Evolutionary conservation across 2,329 filamentous ascomycete genomes (phyloP), one percentile per base, ranked within the genome.

Genomic region (Pseudogymnoascus sp.): DNA sequence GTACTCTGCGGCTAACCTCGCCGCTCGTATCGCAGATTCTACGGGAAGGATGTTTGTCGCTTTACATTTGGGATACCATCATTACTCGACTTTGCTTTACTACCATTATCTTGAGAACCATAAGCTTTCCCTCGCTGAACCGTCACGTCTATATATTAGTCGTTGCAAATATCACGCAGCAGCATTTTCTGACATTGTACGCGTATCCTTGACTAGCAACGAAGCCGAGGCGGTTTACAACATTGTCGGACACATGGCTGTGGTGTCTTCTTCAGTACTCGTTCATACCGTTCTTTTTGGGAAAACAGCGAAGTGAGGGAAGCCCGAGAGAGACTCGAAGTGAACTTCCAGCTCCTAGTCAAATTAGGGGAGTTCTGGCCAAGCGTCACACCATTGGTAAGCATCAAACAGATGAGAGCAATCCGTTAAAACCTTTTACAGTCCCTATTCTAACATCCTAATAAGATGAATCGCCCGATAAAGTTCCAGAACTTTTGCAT

Each of bases 81-180:
- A 75, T 44, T 75, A 75, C 59, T 69, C 66, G 4, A 75, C 72
- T 6, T 64, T 75, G 0, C 64, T 75, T 0, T 75, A 71, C 31
- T 75, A 75, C 63, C 71, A 73, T 21, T 75, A 75, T 40, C 68
- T 75, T 3, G 74, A 75, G 36, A 70, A 70, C 11, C 68, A 71
- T 1, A 68, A 72, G 8, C 70, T 70, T 1, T 61, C 66, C 11
- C 14, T 14, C 4, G 34, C 34, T 37, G 34, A 18, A 16, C 31
- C 28, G 37, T 37, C 34, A 37, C 34, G 34, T 37, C 34, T 37
- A 37, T 37, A 37, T 4, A 37, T 37, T 37, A 37, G 11, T 11
- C 34, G 34, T 37, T 37, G 34, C 12, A 37, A 37, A 37, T 37
- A 37, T 37, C 34, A 37, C 34, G 34, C 34, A 5, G 34, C 34